A percentile compares a stretch with the other conserved stretches of the same genome.
phyloP scores from a whole-genome alignment of 257 asterid genomes.

The Dorcoceras hygrometricum region DNA sequence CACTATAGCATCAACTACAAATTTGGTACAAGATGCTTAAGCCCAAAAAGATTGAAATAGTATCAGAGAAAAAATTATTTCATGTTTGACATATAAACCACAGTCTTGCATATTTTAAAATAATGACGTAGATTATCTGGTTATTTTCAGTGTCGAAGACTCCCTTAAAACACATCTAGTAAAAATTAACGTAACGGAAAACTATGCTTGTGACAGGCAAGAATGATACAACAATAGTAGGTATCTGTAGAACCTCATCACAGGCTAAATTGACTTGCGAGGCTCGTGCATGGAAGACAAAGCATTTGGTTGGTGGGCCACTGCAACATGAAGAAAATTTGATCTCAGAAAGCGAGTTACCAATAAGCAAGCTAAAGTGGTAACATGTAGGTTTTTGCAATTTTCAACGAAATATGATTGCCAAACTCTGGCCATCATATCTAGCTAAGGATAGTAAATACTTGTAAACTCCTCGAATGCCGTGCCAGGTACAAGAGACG shows the following conservation, averaged over 20 bases:
- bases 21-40: slow-evolving; percentile 10
- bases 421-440: background rate
- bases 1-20: background rate
- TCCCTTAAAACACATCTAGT: background rate
- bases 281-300: slow-evolving; percentile 88
- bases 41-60: slow-evolving; percentile 1
- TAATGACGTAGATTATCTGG: background rate
- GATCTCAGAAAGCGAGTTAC: slow-evolving; percentile 15
- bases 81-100: background rate
- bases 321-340: slow-evolving; percentile 43
- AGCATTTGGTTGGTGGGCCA: slow-evolving; percentile 98
- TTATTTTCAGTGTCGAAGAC: background rate
- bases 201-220: slow-evolving; percentile 8
- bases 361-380: slow-evolving; percentile 4
- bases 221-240: slow-evolving; percentile 6
- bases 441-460: background rate
- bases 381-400: slow-evolving; percentile 14
- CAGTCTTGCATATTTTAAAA: background rate
- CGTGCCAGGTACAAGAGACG: background rate
- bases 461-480: background rate
- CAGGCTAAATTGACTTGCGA: slow-evolving; percentile 63
- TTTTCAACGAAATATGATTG: slow-evolving; percentile 2
- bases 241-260: slow-evolving; percentile 44
- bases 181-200: slow-evolving; percentile 18
- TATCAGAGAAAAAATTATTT: slow-evolving; percentile 2